phyloP scores from a whole-genome alignment of 768 basidiomycete species.

The Phylloporus rhodoxanthus region DNA sequence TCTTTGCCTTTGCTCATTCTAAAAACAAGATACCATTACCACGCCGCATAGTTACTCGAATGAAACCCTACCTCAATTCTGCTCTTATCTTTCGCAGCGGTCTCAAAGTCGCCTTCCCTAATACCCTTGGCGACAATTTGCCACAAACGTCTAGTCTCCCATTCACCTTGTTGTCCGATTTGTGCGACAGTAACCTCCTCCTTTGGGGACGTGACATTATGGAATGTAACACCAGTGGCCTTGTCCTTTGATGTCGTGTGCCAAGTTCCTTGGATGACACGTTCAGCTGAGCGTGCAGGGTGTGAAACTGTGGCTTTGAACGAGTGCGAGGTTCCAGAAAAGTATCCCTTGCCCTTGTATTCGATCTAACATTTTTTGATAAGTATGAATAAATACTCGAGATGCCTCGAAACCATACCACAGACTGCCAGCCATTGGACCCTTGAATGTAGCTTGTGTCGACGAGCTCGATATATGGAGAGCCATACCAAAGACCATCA shows the following conservation, averaged over 20 bases:
- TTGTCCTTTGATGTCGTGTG: conserved; percentile 54
- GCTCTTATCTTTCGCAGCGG: conserved; percentile 82
- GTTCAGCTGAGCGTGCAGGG: conserved; percentile 38
- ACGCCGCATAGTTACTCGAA: not conserved
- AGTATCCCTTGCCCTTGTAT: conserved; percentile 96
- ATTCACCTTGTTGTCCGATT: conserved; percentile 63
- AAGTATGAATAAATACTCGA: conserved; percentile 16
- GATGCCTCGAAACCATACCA: conserved; percentile 30
- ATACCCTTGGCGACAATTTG: conserved; percentile 84
- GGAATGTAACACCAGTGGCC: conserved; percentile 51
- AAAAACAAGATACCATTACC: conserved; percentile 1
- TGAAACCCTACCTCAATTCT: conserved; percentile 69
- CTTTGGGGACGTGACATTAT: conserved; percentile 69
- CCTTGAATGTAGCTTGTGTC: conserved; percentile 76
- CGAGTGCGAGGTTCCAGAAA: conserved; percentile 85
- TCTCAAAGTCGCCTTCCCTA: conserved; percentile 83
- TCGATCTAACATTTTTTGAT: conserved; percentile 57
- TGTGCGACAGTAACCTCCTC: conserved; percentile 67
- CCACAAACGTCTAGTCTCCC: conserved; percentile 88
- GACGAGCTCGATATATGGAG: conserved; percentile 86
- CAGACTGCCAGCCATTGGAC: conserved; percentile 54
- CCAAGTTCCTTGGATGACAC: conserved; percentile 78
- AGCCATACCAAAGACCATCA: conserved; percentile 88
- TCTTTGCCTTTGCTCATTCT: conserved; percentile 92
- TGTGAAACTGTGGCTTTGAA: conserved; percentile 80